A percentile compares a stretch with the other conserved stretches of the same genome.
phyloP scores from a whole-genome alignment of 2,329 filamentous ascomycete genomes.

The Lachnellula occidentalis region DNA sequence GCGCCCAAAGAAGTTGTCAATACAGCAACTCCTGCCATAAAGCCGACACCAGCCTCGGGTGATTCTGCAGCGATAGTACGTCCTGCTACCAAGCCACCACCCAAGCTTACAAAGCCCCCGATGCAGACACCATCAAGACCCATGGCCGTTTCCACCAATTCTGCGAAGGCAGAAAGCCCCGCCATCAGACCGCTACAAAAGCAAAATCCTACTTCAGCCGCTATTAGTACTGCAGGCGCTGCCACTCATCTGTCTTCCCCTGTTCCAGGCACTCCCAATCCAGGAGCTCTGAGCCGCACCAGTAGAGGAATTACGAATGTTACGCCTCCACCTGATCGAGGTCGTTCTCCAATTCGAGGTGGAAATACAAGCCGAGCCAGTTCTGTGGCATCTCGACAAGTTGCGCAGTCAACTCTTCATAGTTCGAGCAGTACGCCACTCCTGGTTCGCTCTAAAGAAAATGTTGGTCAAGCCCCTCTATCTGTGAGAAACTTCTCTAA shows the following conservation, averaged over 20 bases:
- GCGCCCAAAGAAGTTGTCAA: no score
- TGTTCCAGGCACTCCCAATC: not conserved
- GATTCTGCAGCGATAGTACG: not conserved
- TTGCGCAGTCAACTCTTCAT: not conserved
- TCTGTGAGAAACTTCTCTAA: not conserved
- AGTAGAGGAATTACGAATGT: not conserved
- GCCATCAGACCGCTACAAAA: not conserved
- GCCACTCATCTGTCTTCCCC: not conserved
- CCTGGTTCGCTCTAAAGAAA: not conserved
- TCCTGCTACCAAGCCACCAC: not conserved
- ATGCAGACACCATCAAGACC: not conserved
- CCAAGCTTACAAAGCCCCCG: not conserved
- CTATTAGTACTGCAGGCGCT: not conserved
- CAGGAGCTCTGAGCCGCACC: not conserved
- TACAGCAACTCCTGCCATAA: not conserved
- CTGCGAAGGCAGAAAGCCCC: not conserved
- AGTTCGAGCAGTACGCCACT: not conserved
- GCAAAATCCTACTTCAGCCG: no score
- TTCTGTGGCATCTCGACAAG: not conserved
- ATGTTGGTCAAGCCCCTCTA: not conserved
- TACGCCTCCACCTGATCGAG: not conserved
- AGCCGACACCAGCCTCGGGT: not conserved
- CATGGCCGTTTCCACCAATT: not conserved
- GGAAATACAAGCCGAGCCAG: not conserved
- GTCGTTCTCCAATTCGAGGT: not conserved